Conservation (phyloP, 106 monocot species). For the Iris macrosiphon region DNA sequence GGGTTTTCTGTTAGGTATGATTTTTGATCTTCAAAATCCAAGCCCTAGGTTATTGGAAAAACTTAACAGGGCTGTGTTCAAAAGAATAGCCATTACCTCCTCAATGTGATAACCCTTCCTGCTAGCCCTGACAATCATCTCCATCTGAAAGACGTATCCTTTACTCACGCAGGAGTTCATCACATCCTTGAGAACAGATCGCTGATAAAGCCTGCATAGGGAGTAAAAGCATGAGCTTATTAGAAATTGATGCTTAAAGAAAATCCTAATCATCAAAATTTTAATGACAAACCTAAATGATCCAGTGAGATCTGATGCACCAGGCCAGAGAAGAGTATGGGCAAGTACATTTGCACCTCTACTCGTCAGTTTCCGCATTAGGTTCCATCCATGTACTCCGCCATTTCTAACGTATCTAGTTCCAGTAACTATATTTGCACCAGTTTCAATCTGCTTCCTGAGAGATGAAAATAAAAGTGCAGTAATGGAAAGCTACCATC, state of each 20-base stretch:
- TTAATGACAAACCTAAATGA: constrained; percentile 64
- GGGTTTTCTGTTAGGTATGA: too few species aligned
- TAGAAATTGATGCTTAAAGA: constrained; percentile 89
- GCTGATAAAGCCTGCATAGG: constrained; percentile 61
- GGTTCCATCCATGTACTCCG: constrained; percentile 95
- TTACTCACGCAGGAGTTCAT: constrained; percentile 91
- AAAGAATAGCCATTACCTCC: constrained; percentile 40
- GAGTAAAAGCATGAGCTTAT: constrained; percentile 42
- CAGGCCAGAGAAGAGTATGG: constrained; percentile 90
- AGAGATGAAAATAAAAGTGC: neutral
- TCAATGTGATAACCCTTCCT: constrained; percentile 94
- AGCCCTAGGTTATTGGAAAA: too few species aligned
- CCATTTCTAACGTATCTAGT: constrained; percentile 81
- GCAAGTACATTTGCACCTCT: constrained; percentile 95
- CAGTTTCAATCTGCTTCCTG: constrained; percentile 85
- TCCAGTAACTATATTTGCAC: constrained; percentile 84
- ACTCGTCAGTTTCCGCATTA: constrained; percentile 90
- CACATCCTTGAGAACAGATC: constrained; percentile 83
- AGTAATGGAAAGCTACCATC: too few species aligned
- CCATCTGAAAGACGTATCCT: constrained; percentile 99
- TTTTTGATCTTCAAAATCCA: too few species aligned
- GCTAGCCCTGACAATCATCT: constrained; percentile 97
- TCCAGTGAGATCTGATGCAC: constrained; percentile 95
- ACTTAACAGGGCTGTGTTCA: too few species aligned
- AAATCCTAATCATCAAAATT: constrained; percentile 57